Evolutionary conservation across 2,329 filamentous ascomycete species (phyloP).

Genomic region (Alternaria triticimaculans): DNA sequence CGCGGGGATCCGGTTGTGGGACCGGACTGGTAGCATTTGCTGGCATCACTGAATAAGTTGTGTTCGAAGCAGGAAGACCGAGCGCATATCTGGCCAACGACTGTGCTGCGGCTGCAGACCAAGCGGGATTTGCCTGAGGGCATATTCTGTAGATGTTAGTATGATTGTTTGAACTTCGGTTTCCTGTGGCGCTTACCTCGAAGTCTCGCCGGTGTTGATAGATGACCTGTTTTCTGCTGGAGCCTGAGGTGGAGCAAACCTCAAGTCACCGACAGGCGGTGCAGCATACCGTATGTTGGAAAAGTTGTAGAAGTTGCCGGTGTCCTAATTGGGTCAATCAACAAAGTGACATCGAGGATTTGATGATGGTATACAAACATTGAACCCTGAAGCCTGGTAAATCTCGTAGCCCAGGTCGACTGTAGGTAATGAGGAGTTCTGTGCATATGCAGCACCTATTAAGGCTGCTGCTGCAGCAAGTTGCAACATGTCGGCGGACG

Average conservation of each 20-base stretch:
- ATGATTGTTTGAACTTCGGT: background rate
- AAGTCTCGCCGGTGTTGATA: constrained; percentile 55
- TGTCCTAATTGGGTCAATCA: constrained; percentile 33
- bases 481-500: constrained; percentile 27
- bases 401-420: constrained; percentile 63
- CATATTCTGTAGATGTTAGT: constrained; percentile 34
- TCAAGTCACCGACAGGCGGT: constrained; percentile 58
- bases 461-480: constrained; percentile 29
- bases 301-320: constrained; percentile 60
- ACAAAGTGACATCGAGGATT: background rate
- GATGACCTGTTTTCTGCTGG: constrained; percentile 52
- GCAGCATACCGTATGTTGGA: constrained; percentile 64
- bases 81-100: constrained; percentile 45
- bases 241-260: constrained; percentile 57
- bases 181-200: constrained; percentile 29
- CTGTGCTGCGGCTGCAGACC: constrained; percentile 45
- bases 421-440: constrained; percentile 47
- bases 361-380: constrained; percentile 40
- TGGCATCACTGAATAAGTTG: constrained; percentile 32
- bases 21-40: constrained; percentile 35
- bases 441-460: constrained; percentile 30
- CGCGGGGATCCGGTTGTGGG: constrained; percentile 32
- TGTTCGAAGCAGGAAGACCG: constrained; percentile 36
- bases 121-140: constrained; percentile 51
- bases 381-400: constrained; percentile 56